Conservation (phyloP, 2,329 filamentous ascomycete species). For the Aureobasidium vineae region DNA sequence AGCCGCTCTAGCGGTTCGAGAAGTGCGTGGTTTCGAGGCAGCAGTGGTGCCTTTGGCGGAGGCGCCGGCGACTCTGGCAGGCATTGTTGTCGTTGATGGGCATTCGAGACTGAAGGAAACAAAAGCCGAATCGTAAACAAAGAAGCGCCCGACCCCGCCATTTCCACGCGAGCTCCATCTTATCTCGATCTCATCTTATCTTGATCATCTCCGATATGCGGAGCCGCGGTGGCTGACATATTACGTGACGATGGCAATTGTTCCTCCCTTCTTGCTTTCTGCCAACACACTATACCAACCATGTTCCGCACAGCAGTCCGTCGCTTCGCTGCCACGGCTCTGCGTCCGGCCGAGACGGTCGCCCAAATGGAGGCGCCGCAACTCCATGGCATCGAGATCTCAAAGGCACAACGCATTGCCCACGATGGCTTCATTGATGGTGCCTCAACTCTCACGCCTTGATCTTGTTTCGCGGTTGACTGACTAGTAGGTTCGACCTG, state of each 20-base stretch:
- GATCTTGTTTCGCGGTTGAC: slow-evolving; percentile 10
- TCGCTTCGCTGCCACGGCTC: slow-evolving; percentile 63
- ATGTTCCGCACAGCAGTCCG: slow-evolving; percentile 72
- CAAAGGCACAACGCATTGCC: slow-evolving; percentile 74
- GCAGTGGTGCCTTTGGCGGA: background rate
- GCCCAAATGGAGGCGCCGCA: slow-evolving; percentile 48
- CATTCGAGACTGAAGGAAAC: background rate
- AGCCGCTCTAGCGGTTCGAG: slow-evolving; percentile 29
- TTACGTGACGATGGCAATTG: slow-evolving; percentile 8
- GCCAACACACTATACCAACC: slow-evolving; percentile 4
- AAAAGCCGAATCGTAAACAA: slow-evolving; percentile 20
- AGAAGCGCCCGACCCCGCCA: slow-evolving; percentile 14
- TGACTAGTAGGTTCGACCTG: slow-evolving; percentile 26
- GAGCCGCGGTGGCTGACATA: background rate
- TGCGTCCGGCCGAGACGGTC: slow-evolving; percentile 53
- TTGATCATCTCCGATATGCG: slow-evolving; percentile 18
- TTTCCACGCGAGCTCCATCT: background rate
- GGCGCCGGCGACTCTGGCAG: slow-evolving; percentile 34
- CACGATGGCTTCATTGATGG: slow-evolving; percentile 75
- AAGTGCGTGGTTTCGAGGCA: slow-evolving; percentile 28
- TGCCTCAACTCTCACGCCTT: slow-evolving; percentile 44
- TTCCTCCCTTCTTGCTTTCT: background rate
- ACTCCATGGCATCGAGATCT: slow-evolving; percentile 60
- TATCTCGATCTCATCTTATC: slow-evolving; percentile 19
- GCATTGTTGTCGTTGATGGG: slow-evolving; percentile 32